Conservation (phyloP, 2,329 filamentous ascomycete genomes). For the Botrytis aclada region DNA sequence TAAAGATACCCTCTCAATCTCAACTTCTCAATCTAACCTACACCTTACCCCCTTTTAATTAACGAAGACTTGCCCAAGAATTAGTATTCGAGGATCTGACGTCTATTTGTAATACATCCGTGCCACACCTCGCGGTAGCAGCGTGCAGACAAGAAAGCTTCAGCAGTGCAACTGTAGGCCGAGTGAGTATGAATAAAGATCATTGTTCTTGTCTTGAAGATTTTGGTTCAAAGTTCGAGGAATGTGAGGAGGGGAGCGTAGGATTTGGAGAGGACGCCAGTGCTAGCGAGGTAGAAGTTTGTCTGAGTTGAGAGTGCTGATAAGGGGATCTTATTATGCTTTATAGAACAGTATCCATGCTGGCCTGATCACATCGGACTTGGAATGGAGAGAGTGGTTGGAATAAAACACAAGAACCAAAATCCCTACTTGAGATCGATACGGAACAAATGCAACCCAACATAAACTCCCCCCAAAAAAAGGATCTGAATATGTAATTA, state of each 20-base stretch:
- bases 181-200: neutral
- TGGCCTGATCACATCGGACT: neutral
- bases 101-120: neutral
- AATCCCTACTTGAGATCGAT: neutral
- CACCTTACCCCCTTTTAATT: neutral
- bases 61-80: neutral
- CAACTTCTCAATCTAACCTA: neutral
- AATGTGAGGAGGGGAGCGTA: accelerated
- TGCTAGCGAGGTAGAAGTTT: neutral
- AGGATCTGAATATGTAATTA: neutral
- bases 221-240: neutral
- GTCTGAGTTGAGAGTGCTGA: neutral
- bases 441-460: neutral
- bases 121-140: neutral
- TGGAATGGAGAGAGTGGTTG: neutral
- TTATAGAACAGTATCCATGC: neutral
- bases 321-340: no score
- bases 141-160: neutral
- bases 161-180: neutral
- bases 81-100: neutral
- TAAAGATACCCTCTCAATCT: neutral
- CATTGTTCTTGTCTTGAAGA: neutral
- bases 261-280: neutral
- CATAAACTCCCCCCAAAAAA: no score
- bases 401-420: neutral